Conservation (phyloP, 345 rosid species). For the Aquilaria malaccensis region DNA sequence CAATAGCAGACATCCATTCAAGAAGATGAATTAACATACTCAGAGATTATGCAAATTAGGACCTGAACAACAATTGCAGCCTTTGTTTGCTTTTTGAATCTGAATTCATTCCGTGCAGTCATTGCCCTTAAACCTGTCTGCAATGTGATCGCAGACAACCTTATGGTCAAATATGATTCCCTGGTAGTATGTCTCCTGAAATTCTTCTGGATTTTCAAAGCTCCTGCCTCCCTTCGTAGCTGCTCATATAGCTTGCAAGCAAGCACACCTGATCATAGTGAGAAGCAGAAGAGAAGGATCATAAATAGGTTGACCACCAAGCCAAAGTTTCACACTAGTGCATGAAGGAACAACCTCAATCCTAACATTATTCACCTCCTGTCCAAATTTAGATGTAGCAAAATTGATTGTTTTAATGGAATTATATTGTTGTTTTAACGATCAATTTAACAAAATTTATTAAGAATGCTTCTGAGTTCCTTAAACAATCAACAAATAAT, state of each 20-base stretch:
- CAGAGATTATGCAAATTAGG: background rate
- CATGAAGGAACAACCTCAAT: too few species aligned
- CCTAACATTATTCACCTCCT: too few species aligned
- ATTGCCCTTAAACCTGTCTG: conserved; percentile 86
- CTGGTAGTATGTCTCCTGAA: conserved; percentile 49
- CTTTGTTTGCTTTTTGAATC: conserved; percentile 72
- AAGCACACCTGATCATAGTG: conserved; percentile 35
- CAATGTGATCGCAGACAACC: conserved; percentile 54
- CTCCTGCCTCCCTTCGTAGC: conserved; percentile 64
- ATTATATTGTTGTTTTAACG: background rate
- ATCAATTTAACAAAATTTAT: conserved; percentile 1
- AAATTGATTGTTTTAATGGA: too few species aligned
- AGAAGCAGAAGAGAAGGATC: conserved; percentile 1
- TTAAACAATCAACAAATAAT: background rate
- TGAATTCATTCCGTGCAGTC: conserved; percentile 81
- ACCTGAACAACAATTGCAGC: conserved; percentile 82
- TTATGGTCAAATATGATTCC: conserved; percentile 39
- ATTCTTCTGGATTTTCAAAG: conserved; percentile 77
- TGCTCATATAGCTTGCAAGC: conserved; percentile 57
- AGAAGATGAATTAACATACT: background rate
- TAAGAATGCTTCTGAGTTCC: background rate
- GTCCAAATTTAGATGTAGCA: too few species aligned
- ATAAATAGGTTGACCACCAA: background rate
- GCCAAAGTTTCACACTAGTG: background rate
- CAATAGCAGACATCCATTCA: conserved; percentile 1